Base-by-base conservation (phyloP, 2,329 filamentous ascomycete species). In the Cercospora sp. region DNA sequence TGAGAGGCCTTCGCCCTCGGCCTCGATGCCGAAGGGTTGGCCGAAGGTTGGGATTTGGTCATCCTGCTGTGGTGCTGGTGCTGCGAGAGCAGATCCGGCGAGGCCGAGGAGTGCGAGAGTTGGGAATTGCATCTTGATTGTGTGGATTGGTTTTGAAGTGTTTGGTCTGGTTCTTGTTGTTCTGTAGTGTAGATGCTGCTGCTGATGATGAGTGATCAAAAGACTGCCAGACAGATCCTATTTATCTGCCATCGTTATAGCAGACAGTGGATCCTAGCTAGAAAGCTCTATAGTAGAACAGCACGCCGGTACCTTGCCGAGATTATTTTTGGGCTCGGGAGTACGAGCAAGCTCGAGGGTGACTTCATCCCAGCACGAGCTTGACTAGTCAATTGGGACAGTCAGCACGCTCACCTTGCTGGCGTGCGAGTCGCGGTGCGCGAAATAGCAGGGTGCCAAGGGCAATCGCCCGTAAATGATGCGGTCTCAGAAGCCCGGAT, bases 51-150 rank as follows among this genome's bases (percentile, higher is more conserved):
- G 60, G 36, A 48, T 30, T 2, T 42, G 40, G 33, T 20, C 23
- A 2, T n/a, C 60, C 13, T 45, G 33, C 31, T 62, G 60, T 28
- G 60, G 60, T 10, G 42, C 16, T 45, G 60, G 60, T 20, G 42
- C 26, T 13, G 60, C 60, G 7, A 62, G 60, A 4, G 40, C 60
- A 30, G 60, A 48, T 13, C 60, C 42, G 60, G 60, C 60, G n/a
- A 62, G 33, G 60, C 60, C 60, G 60, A 62, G 60, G 36, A 62
- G 60, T 16, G 60, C 60, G 60, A 62, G 12, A 13, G 60, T 62
- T 62, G 60, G 42, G 60, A 20, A 62, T 18, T 51, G 42, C 60
- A 62, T 61, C 7, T 45, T 61, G 33, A 16, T 20, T 40, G 1
- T 31, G 3, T 20, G 5, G 28, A n/a, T 33, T 33, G 10, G 55